phyloP scores from a whole-genome alignment of 106 monocot species.

The Dioscorea zingiberensis region DNA sequence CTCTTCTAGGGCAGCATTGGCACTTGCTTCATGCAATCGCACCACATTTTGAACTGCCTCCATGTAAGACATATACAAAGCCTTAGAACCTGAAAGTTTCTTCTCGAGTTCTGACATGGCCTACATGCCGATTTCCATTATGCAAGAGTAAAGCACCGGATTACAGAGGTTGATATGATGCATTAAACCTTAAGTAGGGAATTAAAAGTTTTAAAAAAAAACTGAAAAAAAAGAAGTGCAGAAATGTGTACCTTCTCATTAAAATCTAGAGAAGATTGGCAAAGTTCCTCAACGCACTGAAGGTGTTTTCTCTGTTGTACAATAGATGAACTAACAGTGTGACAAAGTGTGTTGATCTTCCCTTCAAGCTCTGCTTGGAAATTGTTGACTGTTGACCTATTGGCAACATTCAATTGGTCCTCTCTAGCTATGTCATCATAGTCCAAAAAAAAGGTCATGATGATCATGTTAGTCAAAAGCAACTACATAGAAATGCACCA shows the following conservation, averaged over 20 bases:
- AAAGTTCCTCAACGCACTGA: conserved; percentile 51
- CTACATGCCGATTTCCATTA: conserved; percentile 20
- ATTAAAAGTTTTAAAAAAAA: not conserved
- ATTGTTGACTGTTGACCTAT: conserved; percentile 58
- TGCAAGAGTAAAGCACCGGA: too few species aligned
- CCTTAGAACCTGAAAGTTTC: conserved; percentile 46
- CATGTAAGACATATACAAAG: conserved; percentile 57
- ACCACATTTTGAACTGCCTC: conserved; percentile 80
- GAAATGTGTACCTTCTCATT: conserved; percentile 61
- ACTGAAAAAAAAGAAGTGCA: not conserved
- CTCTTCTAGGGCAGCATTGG: conserved; percentile 66
- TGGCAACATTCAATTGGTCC: conserved; percentile 59
- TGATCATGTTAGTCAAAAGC: not conserved
- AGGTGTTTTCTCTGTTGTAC: conserved; percentile 69
- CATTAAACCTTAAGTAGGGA: not conserved
- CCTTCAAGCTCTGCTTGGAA: conserved; percentile 56
- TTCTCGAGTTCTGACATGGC: conserved; percentile 45
- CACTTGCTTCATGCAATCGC: conserved; percentile 63
- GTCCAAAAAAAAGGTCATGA: not conserved
- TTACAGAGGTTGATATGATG: too few species aligned
- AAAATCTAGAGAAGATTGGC: conserved; percentile 66
- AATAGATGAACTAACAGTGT: conserved; percentile 42
- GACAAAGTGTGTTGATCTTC: conserved; percentile 56
- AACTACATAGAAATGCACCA: not conserved
- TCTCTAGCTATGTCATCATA: conserved; percentile 60